phyloP scores from a whole-genome alignment of 192 early-diverging fungal genomes.

The Mortierella alpina region DNA sequence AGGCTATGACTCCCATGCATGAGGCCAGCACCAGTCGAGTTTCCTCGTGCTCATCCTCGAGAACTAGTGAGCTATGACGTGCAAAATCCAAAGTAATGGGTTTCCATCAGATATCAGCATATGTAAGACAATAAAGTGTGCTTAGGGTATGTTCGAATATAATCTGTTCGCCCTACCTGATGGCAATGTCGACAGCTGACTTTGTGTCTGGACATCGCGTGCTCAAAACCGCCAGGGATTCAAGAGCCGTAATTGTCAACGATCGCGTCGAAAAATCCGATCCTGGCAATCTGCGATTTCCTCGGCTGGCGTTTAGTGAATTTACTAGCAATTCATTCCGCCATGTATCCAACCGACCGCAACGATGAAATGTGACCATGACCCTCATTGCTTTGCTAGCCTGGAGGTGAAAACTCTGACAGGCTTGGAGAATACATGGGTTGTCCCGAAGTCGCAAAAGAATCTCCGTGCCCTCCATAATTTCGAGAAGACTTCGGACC shows the following conservation, averaged over 20 bases:
- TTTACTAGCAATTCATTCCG: background rate
- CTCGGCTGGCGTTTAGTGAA: background rate
- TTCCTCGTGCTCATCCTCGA: conserved; percentile 8
- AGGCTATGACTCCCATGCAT: conserved; percentile 23
- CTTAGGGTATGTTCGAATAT: background rate
- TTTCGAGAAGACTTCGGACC: background rate
- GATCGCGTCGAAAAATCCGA: background rate
- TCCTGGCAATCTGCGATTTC: background rate
- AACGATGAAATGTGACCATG: conserved; percentile 27
- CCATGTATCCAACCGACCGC: conserved; percentile 13
- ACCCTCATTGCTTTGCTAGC: conserved; percentile 31
- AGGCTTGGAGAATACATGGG: conserved; percentile 19
- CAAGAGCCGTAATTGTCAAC: conserved; percentile 13
- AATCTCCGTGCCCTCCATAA: conserved; percentile 32
- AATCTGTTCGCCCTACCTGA: conserved; percentile 8
- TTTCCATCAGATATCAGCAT: background rate
- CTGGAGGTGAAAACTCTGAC: conserved; percentile 15
- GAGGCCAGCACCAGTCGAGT: conserved; percentile 10
- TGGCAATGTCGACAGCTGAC: background rate
- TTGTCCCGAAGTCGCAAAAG: conserved; percentile 15
- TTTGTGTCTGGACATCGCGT: conserved; percentile 10
- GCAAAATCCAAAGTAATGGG: background rate
- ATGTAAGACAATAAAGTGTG: no score
- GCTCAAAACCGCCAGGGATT: conserved; percentile 22
- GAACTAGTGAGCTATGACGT: conserved; percentile 1